Evolutionary conservation across 1,139 yeast species (phyloP).

Genomic region (Meyerozyma sp.): DNA sequence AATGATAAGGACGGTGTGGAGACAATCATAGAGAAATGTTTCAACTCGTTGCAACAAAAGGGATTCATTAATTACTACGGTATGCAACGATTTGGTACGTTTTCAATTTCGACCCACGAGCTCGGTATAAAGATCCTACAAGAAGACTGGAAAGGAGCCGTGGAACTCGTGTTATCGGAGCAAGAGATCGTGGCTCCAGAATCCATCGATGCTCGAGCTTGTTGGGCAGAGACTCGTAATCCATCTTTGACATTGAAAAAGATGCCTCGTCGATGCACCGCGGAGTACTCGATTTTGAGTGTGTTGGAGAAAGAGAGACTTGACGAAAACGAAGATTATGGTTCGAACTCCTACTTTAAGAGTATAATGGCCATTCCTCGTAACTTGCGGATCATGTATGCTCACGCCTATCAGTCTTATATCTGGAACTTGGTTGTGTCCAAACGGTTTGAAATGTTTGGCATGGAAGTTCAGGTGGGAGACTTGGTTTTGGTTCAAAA

Average conservation of each 20-base stretch:
- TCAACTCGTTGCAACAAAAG: slow-evolving; percentile 51
- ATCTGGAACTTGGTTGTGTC: slow-evolving; percentile 90
- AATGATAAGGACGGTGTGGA: slow-evolving; percentile 29
- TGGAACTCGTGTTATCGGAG: slow-evolving; percentile 70
- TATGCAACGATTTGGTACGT: slow-evolving; percentile 96
- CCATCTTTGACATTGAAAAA: slow-evolving; percentile 57
- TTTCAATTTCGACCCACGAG: slow-evolving; percentile 83
- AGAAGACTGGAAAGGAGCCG: slow-evolving; percentile 78
- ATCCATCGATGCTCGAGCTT: slow-evolving; percentile 71
- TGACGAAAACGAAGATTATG: slow-evolving; percentile 42
- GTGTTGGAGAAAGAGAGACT: slow-evolving; percentile 45
- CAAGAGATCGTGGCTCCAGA: slow-evolving; percentile 82
- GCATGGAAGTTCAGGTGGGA: slow-evolving; percentile 68
- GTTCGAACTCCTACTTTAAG: slow-evolving; percentile 53
- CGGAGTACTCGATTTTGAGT: slow-evolving; percentile 71
- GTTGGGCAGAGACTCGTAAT: slow-evolving; percentile 75
- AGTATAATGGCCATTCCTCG: slow-evolving; percentile 92
- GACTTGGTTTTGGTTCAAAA: slow-evolving; percentile 63
- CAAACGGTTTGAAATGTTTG: slow-evolving; percentile 66
- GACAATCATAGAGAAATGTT: slow-evolving; percentile 43
- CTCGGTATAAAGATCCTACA: slow-evolving; percentile 70
- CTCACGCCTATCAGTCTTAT: slow-evolving; percentile 94
- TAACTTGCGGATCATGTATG: slow-evolving; percentile 89
- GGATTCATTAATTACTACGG: slow-evolving; percentile 96
- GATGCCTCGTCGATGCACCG: slow-evolving; percentile 86